Base-by-base conservation (phyloP, 1,139 yeast species). In the Geotrichum candidum region DNA sequence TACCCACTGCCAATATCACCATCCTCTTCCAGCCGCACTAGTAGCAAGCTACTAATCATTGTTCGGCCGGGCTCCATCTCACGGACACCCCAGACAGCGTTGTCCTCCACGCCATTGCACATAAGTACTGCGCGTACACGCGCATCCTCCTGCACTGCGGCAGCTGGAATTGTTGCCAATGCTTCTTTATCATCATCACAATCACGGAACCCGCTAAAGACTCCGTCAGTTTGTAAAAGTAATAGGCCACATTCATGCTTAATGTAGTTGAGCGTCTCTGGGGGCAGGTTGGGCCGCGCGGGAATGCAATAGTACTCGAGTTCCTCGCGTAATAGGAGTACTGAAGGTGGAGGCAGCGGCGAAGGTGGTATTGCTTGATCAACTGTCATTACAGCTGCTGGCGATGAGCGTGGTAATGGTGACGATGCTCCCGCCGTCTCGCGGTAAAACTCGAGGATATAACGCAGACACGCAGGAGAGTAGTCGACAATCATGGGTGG, bases 231-330 rank as follows among this genome's bases (percentile, higher is more conserved):
- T 15, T 18, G 35, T n/a, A n/a, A 27, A 10, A 51, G 35, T 11
- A n/a, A 35, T 15, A n/a, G 15, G 25, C 54, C 54, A 51, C 25
- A 25, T 53, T 25, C 22, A 9, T 11, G 25, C 23, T 33, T 53
- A 2, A 53, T 25, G 6, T 29, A 31, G 11, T 31, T 53, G 45
- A 33, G 35, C 5, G 33, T 46, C 25, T 18, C 25, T 4, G 55
- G 18, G 11, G 33, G 18, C 15, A 51, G 25, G 11, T 33, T 27
- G 33, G 45, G 45, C n/a, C 10, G 23, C 6, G 56, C 35, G 10
- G 56, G 56, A 25, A 54, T 25, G 27, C 56, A 54, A 23, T 31
- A 54, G 25, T 54, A 54, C 22, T 54, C 56, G 6, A 54, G 46
- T 13, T 54, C 56, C 45, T 54, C 56, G 11, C 51, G 27, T 9